Evolutionary conservation across 169 alveolate species (phyloP).

Genomic region (Neospora caninum): DNA sequence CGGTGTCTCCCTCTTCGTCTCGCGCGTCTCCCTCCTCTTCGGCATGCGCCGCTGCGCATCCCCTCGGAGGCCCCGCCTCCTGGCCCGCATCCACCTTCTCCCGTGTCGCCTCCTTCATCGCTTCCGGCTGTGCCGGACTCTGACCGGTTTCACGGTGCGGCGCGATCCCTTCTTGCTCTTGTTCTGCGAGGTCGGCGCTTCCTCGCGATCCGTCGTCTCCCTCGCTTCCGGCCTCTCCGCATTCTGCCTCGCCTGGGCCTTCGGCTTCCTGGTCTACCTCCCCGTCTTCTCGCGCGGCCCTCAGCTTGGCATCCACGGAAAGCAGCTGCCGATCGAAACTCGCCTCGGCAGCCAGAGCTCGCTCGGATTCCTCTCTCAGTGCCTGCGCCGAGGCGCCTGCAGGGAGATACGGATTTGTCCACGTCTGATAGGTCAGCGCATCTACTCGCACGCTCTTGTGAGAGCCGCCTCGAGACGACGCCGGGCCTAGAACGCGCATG

Average conservation of each 20-base stretch:
- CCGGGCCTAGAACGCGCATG: slow-evolving; percentile 20
- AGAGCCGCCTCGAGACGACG: neutral
- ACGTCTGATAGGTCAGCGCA: slow-evolving; percentile 13
- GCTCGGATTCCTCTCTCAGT: neutral
- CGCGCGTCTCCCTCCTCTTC: neutral
- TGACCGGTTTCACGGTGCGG: too few relatives aligned
- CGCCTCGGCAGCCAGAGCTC: neutral
- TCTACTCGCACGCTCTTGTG: slow-evolving; percentile 39
- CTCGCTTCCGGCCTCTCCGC: neutral
- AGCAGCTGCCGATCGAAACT: neutral
- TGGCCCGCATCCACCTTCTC: too few relatives aligned
- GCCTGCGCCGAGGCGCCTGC: neutral
- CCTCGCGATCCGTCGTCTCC: too few relatives aligned
- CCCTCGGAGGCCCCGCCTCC: neutral
- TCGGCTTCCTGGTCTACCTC: neutral
- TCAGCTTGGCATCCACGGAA: neutral
- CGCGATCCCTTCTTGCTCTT: too few relatives aligned
- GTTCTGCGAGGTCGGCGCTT: too few relatives aligned
- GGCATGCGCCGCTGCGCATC: neutral
- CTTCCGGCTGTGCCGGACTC: too few relatives aligned
- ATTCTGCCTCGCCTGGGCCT: neutral
- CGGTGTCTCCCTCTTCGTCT: neutral
- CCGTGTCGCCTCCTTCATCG: too few relatives aligned
- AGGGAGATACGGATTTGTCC: slow-evolving; percentile 14
- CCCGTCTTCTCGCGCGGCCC: neutral